phyloP scores from a whole-genome alignment of 208 protist species.

The Acanthamoeba polyphaga region DNA sequence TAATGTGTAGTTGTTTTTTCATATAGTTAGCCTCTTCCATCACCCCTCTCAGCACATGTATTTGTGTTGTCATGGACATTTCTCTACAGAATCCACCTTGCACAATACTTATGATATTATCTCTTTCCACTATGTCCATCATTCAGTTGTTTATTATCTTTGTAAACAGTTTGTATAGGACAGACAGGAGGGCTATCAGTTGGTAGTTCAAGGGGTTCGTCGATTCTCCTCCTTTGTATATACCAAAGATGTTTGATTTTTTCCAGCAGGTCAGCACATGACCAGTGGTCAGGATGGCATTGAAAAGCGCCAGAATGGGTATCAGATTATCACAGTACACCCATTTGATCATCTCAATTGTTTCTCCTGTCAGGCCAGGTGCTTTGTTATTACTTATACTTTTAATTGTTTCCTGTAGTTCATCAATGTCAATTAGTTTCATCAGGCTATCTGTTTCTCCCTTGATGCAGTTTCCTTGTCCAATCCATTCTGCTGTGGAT shows the following conservation, averaged over 20 bases:
- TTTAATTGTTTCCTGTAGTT: too few relatives aligned
- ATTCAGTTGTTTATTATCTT: background rate
- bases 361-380: background rate
- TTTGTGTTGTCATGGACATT: background rate
- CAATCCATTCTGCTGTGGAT: too few relatives aligned
- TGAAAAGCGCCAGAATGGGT: background rate
- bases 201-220: background rate
- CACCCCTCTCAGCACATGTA: background rate
- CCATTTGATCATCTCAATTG: conserved; percentile 5
- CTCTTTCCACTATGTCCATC: background rate
- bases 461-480: too few relatives aligned
- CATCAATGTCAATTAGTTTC: too few relatives aligned
- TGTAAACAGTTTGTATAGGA: background rate
- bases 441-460: too few relatives aligned
- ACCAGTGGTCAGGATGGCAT: background rate
- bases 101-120: background rate
- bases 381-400: too few relatives aligned
- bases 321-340: background rate
- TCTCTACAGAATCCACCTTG: background rate
- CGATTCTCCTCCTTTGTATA: background rate
- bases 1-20: background rate
- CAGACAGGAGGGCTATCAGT: background rate
- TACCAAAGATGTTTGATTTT: background rate
- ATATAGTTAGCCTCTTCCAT: background rate
- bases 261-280: background rate